Conservation (phyloP, 139 green algal genomes). For the Deuterostichococcus epilithicus region DNA sequence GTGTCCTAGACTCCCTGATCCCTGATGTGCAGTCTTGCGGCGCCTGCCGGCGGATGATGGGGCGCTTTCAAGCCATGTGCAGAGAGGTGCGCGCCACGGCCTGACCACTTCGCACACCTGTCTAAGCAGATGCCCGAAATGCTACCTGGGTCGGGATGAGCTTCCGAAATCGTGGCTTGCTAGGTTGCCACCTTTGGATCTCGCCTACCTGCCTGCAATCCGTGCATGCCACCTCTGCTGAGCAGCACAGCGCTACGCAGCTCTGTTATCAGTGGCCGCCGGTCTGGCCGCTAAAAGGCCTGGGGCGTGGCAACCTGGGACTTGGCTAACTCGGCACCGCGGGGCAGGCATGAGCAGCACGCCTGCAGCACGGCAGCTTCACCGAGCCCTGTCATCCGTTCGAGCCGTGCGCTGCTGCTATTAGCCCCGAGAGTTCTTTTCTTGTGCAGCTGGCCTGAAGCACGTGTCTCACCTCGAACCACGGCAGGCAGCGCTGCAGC, state of each 20-base stretch:
- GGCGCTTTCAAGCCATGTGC: conserved; percentile 6
- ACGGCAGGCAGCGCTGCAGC: not conserved
- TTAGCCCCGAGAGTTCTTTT: not conserved
- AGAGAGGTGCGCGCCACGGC: conserved; percentile 4
- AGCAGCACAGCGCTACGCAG: too few species aligned
- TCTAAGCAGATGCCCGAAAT: not conserved
- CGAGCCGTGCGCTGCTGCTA: not conserved
- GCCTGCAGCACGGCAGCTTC: not conserved
- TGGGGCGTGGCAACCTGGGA: too few species aligned
- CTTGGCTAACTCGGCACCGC: not conserved
- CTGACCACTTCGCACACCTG: not conserved
- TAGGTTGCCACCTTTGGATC: not conserved
- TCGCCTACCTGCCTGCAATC: not conserved
- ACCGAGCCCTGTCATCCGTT: not conserved
- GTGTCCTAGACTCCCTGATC: too few species aligned
- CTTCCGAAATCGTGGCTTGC: not conserved
- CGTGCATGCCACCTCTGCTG: not conserved
- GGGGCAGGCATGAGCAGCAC: not conserved
- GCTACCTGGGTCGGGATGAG: not conserved
- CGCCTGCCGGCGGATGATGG: conserved; percentile 18
- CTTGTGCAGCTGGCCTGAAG: not conserved
- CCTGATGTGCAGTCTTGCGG: conserved; percentile 24
- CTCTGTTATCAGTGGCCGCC: too few species aligned
- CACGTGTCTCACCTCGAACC: not conserved
- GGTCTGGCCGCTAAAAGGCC: too few species aligned